Evolutionary conservation across 306 rosid species (phyloP).

Genomic region (Acacia melanoxylon): DNA sequence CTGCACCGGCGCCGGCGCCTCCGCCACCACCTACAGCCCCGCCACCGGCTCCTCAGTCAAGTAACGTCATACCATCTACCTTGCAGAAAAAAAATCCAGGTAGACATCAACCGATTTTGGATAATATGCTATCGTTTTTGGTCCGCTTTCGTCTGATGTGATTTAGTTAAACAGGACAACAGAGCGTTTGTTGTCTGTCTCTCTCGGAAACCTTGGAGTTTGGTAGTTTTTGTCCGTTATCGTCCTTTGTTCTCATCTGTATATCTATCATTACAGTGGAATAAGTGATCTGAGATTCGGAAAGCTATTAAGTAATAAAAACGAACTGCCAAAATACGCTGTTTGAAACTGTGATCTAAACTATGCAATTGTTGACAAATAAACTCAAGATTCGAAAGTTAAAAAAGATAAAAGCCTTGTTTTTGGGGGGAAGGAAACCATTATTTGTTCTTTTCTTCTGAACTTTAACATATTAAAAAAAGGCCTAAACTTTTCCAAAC

Average conservation of each 20-base stretch:
- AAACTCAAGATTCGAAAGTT: slow-evolving; percentile 49
- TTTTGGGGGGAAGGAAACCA: slow-evolving; percentile 41
- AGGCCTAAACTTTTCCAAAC: slow-evolving; percentile 38
- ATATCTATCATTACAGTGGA: slow-evolving; percentile 24
- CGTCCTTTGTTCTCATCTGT: slow-evolving; percentile 43
- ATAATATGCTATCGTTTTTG: slow-evolving; percentile 22
- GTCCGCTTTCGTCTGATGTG: slow-evolving; percentile 48
- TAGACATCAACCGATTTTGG: slow-evolving; percentile 34
- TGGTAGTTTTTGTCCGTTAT: slow-evolving; percentile 79
- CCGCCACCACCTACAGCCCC: slow-evolving; percentile 12
- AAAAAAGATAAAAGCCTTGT: slow-evolving; percentile 41
- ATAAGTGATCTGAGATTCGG: slow-evolving; percentile 41
- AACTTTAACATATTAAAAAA: slow-evolving; percentile 41
- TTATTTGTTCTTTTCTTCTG: slow-evolving; percentile 44
- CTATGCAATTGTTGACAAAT: slow-evolving; percentile 39
- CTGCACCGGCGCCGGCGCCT: background rate
- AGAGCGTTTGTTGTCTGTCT: slow-evolving; percentile 20
- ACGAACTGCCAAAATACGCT: slow-evolving; percentile 31
- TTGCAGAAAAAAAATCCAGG: slow-evolving; percentile 62
- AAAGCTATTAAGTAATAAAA: slow-evolving; percentile 38
- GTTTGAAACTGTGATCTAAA: slow-evolving; percentile 33
- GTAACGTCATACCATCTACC: slow-evolving; percentile 38
- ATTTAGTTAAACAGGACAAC: slow-evolving; percentile 32
- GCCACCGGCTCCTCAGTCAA: slow-evolving; percentile 41
- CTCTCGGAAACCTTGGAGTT: slow-evolving; percentile 48